phyloP scores from a whole-genome alignment of 1,139 yeast genomes.

The Hyphopichia burtonii region DNA sequence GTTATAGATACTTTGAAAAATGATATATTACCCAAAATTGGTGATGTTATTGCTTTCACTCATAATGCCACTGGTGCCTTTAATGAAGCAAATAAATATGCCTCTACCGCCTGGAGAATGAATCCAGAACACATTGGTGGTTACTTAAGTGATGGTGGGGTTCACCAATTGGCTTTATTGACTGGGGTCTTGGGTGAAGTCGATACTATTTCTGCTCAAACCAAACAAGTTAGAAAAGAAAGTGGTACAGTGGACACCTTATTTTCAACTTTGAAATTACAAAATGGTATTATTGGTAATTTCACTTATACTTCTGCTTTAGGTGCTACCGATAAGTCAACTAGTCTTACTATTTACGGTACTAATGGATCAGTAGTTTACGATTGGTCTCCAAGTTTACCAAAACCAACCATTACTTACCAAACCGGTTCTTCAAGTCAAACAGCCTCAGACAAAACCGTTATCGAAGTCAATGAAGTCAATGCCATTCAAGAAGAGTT shows the following conservation, averaged over 20 bases:
- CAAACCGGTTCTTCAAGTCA: constrained; percentile 48
- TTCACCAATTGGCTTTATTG: constrained; percentile 84
- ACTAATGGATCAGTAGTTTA: constrained; percentile 69
- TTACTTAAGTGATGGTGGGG: constrained; percentile 90
- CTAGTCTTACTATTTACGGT: constrained; percentile 71
- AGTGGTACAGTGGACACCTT: constrained; percentile 82
- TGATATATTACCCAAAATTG: constrained; percentile 65
- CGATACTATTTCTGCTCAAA: constrained; percentile 64
- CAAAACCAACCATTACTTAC: constrained; percentile 44
- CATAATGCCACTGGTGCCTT: constrained; percentile 84
- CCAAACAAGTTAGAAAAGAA: constrained; percentile 70
- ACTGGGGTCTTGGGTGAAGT: constrained; percentile 81
- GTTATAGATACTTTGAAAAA: constrained; percentile 51
- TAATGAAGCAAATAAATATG: constrained; percentile 60
- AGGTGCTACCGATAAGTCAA: constrained; percentile 74
- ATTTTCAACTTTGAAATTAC: constrained; percentile 64
- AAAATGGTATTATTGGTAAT: constrained; percentile 73
- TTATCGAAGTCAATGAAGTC: constrained; percentile 60
- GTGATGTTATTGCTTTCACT: constrained; percentile 72
- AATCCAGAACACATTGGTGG: constrained; percentile 92
- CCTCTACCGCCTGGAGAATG: constrained; percentile 78
- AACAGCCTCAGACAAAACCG: constrained; percentile 41
- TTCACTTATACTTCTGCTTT: constrained; percentile 90
- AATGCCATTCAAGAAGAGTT: constrained; percentile 59
- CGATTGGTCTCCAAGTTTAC: constrained; percentile 56